Evolutionary conservation across 306 rosid genomes (phyloP).

Genomic region (Gleditsia sinensis): DNA sequence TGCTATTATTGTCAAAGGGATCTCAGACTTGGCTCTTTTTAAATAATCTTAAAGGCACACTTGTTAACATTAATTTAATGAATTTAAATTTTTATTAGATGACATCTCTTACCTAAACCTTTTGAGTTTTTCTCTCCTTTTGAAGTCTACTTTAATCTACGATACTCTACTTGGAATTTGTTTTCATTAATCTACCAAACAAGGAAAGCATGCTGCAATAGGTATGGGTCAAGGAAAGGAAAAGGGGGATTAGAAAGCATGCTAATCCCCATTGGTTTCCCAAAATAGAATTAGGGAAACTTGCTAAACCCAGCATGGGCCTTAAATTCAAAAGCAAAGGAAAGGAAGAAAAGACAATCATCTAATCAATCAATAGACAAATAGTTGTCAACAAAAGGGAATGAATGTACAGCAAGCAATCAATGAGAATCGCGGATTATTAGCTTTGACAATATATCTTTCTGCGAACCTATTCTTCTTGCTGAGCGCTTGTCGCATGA

Average conservation of each 20-base stretch:
- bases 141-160: neutral
- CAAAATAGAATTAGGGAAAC: neutral
- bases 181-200: neutral
- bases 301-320: neutral
- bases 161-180: neutral
- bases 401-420: slow-evolving; percentile 43
- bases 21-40: too few relatives aligned
- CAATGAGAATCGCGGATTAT: slow-evolving; percentile 43
- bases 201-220: too few relatives aligned
- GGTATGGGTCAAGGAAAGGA: neutral
- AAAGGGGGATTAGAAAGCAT: neutral
- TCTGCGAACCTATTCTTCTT: slow-evolving; percentile 40
- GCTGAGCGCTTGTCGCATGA: too few relatives aligned
- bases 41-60: too few relatives aligned
- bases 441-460: slow-evolving; percentile 46
- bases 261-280: neutral
- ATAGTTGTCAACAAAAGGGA: slow-evolving; percentile 31
- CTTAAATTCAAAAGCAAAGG: neutral
- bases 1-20: too few relatives aligned
- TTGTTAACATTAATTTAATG: too few relatives aligned
- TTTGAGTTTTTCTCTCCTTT: too few relatives aligned
- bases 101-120: too few relatives aligned
- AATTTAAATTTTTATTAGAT: too few relatives aligned
- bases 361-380: slow-evolving; percentile 37
- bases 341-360: neutral